These are phyloP conservation scores for Trichosporon asahii DNA, from an alignment of 1,284 basidiomycete species.

Conservation along the genomic window DNA sequence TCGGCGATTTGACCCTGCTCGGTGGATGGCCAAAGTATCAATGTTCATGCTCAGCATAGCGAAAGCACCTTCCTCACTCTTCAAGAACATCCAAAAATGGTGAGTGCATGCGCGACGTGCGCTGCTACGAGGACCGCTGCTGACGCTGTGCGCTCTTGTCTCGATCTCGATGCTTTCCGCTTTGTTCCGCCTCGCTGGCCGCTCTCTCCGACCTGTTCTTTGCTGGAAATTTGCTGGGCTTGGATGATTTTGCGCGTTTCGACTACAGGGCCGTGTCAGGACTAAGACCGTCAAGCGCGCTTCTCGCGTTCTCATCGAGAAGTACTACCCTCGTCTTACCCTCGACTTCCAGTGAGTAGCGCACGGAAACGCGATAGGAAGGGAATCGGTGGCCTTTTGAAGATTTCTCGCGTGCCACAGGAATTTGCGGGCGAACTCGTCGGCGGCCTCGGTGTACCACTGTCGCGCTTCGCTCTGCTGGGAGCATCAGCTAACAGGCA, in stretches of 20 bases:
- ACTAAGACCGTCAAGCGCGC: conserved; percentile 99
- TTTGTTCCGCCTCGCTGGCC: neutral
- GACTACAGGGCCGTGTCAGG: conserved; percentile 88
- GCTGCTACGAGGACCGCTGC: neutral
- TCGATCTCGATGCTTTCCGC: neutral
- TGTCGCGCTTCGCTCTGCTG: neutral
- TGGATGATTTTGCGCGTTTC: conserved; percentile 5
- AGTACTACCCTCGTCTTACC: conserved; percentile 96
- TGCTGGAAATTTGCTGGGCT: conserved; percentile 7
- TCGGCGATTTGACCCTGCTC: neutral
- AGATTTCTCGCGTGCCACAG: neutral
- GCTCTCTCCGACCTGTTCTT: conserved; percentile 11
- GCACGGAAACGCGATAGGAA: neutral
- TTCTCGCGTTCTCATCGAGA: conserved; percentile 98
- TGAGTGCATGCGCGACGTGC: conserved; percentile 10
- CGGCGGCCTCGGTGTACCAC: neutral
- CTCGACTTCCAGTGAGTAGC: conserved; percentile 76
- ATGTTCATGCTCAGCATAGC: conserved; percentile 1
- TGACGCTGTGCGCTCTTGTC: conserved; percentile 12
- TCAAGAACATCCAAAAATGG: conserved; percentile 26
- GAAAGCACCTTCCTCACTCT: conserved; percentile 14
- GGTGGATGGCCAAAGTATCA: neutral
- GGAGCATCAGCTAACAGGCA: conserved; percentile 25
- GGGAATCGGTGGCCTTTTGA: neutral
- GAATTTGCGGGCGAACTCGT: too few species aligned